phyloP scores from a whole-genome alignment of 768 basidiomycete species.

The Suillus alpinus region DNA sequence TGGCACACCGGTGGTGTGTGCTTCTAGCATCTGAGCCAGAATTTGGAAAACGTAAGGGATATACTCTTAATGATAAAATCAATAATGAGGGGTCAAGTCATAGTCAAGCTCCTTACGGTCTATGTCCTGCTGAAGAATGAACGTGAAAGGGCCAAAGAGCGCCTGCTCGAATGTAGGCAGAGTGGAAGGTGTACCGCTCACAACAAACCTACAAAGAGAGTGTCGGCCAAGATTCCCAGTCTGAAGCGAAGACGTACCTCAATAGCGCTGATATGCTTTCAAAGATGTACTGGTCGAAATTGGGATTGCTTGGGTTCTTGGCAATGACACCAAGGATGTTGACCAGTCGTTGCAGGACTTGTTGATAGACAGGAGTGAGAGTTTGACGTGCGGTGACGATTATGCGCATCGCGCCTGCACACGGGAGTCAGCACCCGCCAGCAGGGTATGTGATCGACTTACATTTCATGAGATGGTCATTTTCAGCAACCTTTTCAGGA shows the following conservation, averaged over 20 bases:
- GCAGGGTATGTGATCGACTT: slow-evolving; percentile 20
- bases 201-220: slow-evolving; percentile 62
- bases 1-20: slow-evolving; percentile 67
- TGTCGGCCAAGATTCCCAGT: slow-evolving; percentile 2
- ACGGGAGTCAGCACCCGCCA: slow-evolving; percentile 4
- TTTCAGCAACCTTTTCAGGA: slow-evolving; percentile 93
- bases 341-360: slow-evolving; percentile 71
- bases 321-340: slow-evolving; percentile 83
- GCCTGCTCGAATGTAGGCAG: slow-evolving; percentile 74
- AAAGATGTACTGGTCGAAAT: slow-evolving; percentile 97
- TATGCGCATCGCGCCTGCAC: slow-evolving; percentile 87
- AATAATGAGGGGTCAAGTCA: background rate
- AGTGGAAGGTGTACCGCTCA: slow-evolving; percentile 63
- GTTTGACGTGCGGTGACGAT: slow-evolving; percentile 85
- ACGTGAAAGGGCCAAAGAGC: slow-evolving; percentile 83
- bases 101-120: slow-evolving; percentile 56
- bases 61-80: slow-evolving; percentile 60
- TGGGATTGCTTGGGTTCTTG: slow-evolving; percentile 96
- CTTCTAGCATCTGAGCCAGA: slow-evolving; percentile 90
- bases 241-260: slow-evolving; percentile 47
- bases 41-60: slow-evolving; percentile 98
- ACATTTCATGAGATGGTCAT: slow-evolving; percentile 99
- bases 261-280: slow-evolving; percentile 94
- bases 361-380: slow-evolving; percentile 65
- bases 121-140: slow-evolving; percentile 89